Evolutionary conservation across 1,284 basidiomycete genomes (phyloP).

Genomic region (Microbotryum scabiosae): DNA sequence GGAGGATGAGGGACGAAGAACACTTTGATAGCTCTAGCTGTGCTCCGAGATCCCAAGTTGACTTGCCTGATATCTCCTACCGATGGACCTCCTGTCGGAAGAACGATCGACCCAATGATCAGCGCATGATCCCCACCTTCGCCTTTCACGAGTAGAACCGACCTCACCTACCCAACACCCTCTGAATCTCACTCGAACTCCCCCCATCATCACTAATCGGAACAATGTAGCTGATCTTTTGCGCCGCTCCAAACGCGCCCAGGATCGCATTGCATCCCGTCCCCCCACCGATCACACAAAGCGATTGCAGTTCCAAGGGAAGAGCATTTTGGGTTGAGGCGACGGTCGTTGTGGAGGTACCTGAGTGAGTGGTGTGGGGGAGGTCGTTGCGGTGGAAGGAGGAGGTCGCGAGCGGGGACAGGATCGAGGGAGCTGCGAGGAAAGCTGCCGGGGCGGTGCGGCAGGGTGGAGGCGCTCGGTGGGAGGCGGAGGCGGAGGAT

Average conservation of each 20-base stretch:
- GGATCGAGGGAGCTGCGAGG: no score
- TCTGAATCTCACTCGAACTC: conserved; percentile 43
- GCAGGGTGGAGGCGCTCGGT: no score
- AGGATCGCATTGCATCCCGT: conserved; percentile 48
- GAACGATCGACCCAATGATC: no score
- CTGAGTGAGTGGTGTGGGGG: background rate
- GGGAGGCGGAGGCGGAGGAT: no score
- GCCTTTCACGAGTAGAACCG: no score
- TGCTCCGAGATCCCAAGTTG: background rate
- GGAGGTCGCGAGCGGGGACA: no score
- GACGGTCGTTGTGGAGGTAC: background rate
- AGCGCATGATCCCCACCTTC: no score
- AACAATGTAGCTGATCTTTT: conserved; percentile 35
- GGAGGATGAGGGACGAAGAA: no score
- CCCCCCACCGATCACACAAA: conserved; percentile 46
- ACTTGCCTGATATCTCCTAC: conserved; percentile 33
- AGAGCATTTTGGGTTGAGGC: background rate
- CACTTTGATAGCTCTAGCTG: no score
- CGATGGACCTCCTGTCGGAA: conserved; percentile 40
- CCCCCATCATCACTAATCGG: conserved; percentile 50
- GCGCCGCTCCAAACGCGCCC: conserved; percentile 43
- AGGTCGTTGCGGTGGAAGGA: no score
- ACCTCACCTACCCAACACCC: conserved; percentile 40
- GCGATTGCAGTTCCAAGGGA: background rate
- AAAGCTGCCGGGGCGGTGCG: no score